phyloP scores from a whole-genome alignment of 768 basidiomycete species.

The Podaxis carcinomalis region DNA sequence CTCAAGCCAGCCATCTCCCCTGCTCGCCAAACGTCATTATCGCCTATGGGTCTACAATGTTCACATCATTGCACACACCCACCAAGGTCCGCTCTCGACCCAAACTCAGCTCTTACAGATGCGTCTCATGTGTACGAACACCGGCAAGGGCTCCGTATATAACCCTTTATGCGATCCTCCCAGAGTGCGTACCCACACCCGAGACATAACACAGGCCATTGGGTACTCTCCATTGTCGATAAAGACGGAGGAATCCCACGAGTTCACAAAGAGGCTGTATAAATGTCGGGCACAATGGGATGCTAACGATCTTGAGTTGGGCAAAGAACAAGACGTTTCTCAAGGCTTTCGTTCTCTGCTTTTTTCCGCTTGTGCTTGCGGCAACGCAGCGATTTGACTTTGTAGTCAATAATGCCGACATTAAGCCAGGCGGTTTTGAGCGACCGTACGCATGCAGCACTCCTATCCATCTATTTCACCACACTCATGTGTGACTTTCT shows the following conservation, averaged over 20 bases:
- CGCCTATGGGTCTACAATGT: background rate
- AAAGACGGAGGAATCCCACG: background rate
- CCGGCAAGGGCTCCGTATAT: background rate
- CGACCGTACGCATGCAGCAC: conserved; percentile 3
- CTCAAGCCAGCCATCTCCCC: background rate
- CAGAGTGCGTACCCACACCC: background rate
- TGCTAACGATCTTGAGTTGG: background rate
- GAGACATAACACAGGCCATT: background rate
- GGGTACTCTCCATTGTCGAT: background rate
- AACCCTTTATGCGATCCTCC: background rate
- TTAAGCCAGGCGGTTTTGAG: conserved; percentile 38
- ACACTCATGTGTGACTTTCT: background rate
- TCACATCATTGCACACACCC: background rate
- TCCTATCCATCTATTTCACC: background rate
- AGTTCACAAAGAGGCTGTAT: background rate
- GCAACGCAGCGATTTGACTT: background rate
- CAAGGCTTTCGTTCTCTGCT: background rate
- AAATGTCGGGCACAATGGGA: background rate
- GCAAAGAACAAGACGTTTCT: background rate
- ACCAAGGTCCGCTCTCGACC: background rate
- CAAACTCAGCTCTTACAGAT: background rate
- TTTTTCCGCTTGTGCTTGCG: background rate
- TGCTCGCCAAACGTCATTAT: background rate
- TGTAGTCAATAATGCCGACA: conserved; percentile 29
- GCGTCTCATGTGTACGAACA: background rate